phyloP scores from a whole-genome alignment of 495 filamentous ascomycete species.

The Tetracladium setigerum region DNA sequence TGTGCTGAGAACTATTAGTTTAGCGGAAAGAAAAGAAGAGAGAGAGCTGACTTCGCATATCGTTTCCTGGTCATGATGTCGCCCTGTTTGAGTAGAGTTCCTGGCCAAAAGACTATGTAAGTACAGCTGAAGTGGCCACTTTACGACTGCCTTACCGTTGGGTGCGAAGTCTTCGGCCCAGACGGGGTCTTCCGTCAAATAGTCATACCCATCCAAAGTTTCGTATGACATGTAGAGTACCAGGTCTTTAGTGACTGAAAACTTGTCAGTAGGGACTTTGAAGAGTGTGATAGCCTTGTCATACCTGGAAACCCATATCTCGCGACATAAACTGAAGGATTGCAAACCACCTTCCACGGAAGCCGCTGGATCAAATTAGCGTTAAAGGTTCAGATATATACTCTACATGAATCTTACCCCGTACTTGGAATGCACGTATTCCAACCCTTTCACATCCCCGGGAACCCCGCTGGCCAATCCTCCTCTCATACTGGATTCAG shows the following conservation, averaged over 20 bases:
- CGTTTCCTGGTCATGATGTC: slow-evolving; percentile 72
- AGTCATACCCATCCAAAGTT: slow-evolving; percentile 34
- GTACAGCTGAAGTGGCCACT: no score
- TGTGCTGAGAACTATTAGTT: slow-evolving; percentile 30
- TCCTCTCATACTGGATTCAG: slow-evolving; percentile 33
- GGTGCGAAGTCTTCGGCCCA: slow-evolving; percentile 90
- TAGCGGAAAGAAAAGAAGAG: not conserved
- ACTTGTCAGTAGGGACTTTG: not conserved
- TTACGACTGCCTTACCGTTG: slow-evolving; percentile 34
- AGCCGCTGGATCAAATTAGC: slow-evolving; percentile 28
- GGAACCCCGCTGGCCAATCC: slow-evolving; percentile 76
- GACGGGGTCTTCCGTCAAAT: slow-evolving; percentile 61
- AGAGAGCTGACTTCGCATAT: slow-evolving; percentile 47
- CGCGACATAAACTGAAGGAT: slow-evolving; percentile 67
- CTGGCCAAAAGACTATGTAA: slow-evolving; percentile 18
- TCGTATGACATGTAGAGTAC: slow-evolving; percentile 54
- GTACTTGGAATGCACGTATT: slow-evolving; percentile 67
- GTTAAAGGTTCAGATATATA: not conserved
- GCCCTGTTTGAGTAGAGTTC: slow-evolving; percentile 57
- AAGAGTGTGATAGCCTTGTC: not conserved
- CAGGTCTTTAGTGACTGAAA: slow-evolving; percentile 51
- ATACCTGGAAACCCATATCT: slow-evolving; percentile 62
- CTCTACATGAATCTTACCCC: slow-evolving; percentile 29
- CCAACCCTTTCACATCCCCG: slow-evolving; percentile 72
- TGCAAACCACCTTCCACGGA: slow-evolving; percentile 60